Conservation (phyloP, 1,284 basidiomycete genomes). For the Trametes polyzona region DNA sequence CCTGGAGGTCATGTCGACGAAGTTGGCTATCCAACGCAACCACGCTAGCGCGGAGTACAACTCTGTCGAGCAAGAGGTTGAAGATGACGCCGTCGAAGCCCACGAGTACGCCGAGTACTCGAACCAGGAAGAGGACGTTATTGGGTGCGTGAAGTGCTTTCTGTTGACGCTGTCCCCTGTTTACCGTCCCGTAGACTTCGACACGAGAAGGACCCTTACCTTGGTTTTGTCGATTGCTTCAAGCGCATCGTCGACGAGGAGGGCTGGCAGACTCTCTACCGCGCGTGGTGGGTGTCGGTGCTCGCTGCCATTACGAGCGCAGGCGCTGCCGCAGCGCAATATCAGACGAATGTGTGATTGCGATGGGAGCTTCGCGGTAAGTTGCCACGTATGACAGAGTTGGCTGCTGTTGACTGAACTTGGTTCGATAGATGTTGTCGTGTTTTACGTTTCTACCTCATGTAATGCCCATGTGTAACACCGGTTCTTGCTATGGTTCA, state of each 20-base stretch:
- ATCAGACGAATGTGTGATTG: conserved; percentile 1
- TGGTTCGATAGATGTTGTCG: background rate
- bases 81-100: conserved; percentile 64
- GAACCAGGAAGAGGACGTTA: conserved; percentile 85
- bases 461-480: conserved; percentile 15
- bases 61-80: conserved; percentile 71
- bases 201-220: conserved; percentile 86
- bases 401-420: background rate
- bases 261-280: conserved; percentile 76
- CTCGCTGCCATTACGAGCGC: conserved; percentile 65
- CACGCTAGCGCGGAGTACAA: conserved; percentile 74
- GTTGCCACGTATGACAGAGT: background rate
- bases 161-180: background rate
- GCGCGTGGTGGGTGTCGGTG: conserved; percentile 88
- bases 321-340: conserved; percentile 37
- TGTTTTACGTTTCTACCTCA: background rate
- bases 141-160: conserved; percentile 56
- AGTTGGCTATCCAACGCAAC: conserved; percentile 86
- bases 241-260: conserved; percentile 86
- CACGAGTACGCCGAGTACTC: conserved; percentile 72
- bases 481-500: background rate
- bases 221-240: conserved; percentile 76
- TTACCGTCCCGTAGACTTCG: conserved; percentile 55
- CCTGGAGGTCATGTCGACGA: conserved; percentile 81
- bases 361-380: conserved; percentile 4